These are phyloP conservation scores for Escovopsis sp. DNA, from an alignment of 2,329 filamentous ascomycete species.

Conservation along the genomic window DNA sequence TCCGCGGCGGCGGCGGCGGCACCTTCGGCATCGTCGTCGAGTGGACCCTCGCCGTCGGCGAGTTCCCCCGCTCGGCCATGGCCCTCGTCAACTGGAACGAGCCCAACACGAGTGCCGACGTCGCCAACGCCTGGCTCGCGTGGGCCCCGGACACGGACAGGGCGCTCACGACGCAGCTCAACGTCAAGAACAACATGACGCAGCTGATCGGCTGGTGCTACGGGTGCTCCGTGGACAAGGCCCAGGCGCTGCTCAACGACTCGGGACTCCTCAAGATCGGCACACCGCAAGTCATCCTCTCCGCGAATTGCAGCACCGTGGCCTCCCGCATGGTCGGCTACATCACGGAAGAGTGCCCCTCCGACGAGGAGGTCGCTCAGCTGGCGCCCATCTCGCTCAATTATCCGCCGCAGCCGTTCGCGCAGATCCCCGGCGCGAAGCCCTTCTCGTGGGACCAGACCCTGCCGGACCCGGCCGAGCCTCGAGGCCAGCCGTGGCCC, in stretches of 20 bases:
- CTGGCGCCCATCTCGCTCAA: conserved; percentile 2
- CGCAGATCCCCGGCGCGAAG: background rate
- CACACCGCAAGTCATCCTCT: conserved; percentile 3
- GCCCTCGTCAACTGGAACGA: conserved; percentile 6
- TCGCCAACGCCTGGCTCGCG: conserved; percentile 5
- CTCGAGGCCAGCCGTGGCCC: conserved; percentile 4
- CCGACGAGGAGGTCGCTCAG: conserved; percentile 3
- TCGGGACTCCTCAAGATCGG: conserved; percentile 6
- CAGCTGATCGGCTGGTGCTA: conserved; percentile 6
- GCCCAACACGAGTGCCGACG: background rate
- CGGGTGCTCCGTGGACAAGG: conserved; percentile 1
- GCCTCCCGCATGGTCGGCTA: conserved; percentile 7
- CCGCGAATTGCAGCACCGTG: conserved; percentile 6
- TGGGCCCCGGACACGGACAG: conserved; percentile 6
- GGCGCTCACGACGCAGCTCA: conserved; percentile 4
- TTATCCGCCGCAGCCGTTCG: conserved; percentile 5
- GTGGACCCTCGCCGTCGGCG: conserved; percentile 5
- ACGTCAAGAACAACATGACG: conserved; percentile 3
- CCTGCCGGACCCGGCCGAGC: background rate
- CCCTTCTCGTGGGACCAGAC: conserved; percentile 5
- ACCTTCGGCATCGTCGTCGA: conserved; percentile 17
- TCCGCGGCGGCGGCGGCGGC: conserved; percentile 17
- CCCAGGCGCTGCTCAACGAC: conserved; percentile 1
- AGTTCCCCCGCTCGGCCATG: conserved; percentile 8
- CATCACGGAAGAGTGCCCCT: conserved; percentile 3